Conservation (phyloP, 225 moss, liverwort and hornwort species). For the Marchantia paleacea region DNA sequence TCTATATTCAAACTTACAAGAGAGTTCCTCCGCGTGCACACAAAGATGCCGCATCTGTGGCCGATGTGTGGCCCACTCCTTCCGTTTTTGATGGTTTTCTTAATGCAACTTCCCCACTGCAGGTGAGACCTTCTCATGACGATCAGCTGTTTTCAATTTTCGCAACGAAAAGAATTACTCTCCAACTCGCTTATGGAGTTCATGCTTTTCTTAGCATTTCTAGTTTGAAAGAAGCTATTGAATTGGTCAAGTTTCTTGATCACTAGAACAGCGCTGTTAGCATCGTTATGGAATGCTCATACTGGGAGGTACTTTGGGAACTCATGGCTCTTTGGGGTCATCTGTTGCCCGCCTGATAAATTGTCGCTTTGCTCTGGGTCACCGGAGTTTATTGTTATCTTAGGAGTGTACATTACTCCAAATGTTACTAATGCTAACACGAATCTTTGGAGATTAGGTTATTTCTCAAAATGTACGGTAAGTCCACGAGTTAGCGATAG, state of each 20-base stretch:
- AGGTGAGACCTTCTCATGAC: conserved; percentile 41
- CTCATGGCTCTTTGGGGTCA: too few relatives aligned
- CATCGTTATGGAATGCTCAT: too few relatives aligned
- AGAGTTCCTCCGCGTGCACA: conserved; percentile 69
- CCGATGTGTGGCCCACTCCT: conserved; percentile 93
- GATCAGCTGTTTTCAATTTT: neutral
- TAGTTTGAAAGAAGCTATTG: too few relatives aligned
- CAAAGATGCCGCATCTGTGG: conserved; percentile 76
- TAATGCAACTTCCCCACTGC: conserved; percentile 64
- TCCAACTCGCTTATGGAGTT: neutral
- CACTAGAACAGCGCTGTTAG: too few relatives aligned
- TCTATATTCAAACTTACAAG: conserved; percentile 85
- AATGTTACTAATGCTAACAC: too few relatives aligned
- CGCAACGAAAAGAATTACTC: too few relatives aligned
- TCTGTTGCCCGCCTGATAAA: too few relatives aligned
- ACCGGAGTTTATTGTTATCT: neutral
- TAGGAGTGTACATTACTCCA: neutral
- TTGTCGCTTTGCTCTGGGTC: too few relatives aligned
- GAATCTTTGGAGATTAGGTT: neutral
- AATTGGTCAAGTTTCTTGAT: too few relatives aligned
- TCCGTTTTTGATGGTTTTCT: conserved; percentile 96
- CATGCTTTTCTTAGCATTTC: neutral
- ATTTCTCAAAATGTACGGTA: neutral
- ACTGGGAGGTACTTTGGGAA: too few relatives aligned
- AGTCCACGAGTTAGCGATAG: too few relatives aligned